Conservation (phyloP, 257 asterid species). For the Ehretia macrophylla region DNA sequence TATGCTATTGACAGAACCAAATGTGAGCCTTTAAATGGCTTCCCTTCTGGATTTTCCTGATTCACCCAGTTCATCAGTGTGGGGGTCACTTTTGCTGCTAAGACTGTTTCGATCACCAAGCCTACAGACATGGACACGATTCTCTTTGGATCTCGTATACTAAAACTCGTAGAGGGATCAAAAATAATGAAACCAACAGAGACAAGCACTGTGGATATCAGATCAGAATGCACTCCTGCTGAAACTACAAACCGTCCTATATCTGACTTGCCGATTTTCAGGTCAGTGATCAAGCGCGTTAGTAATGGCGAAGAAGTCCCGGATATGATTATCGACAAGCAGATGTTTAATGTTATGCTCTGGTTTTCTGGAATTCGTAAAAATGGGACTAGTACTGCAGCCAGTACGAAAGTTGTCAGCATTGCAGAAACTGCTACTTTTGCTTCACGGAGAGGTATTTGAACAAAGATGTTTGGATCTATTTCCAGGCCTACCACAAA, state of each 20-base stretch:
- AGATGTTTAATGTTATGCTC: slow-evolving; percentile 48
- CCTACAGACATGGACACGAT: slow-evolving; percentile 29
- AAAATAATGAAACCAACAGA: slow-evolving; percentile 60
- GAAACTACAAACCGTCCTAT: slow-evolving; percentile 79
- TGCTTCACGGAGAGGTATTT: slow-evolving; percentile 61
- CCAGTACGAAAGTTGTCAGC: slow-evolving; percentile 53
- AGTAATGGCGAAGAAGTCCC: slow-evolving; percentile 68
- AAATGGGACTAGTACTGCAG: slow-evolving; percentile 48
- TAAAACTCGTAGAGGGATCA: slow-evolving; percentile 41
- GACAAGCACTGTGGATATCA: slow-evolving; percentile 49
- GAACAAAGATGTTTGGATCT: slow-evolving; percentile 72
- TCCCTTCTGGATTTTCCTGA: slow-evolving; percentile 83
- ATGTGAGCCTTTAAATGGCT: slow-evolving; percentile 88
- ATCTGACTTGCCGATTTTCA: slow-evolving; percentile 89
- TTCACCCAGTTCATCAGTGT: slow-evolving; percentile 81
- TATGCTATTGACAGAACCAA: slow-evolving; percentile 62
- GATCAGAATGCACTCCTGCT: slow-evolving; percentile 66
- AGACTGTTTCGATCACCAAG: slow-evolving; percentile 31
- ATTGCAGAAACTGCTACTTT: slow-evolving; percentile 71
- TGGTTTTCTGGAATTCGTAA: slow-evolving; percentile 29
- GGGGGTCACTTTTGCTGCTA: slow-evolving; percentile 68
- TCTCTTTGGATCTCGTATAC: slow-evolving; percentile 20
- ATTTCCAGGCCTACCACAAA: slow-evolving; percentile 79
- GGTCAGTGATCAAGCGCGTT: slow-evolving; percentile 65
- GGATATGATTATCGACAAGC: slow-evolving; percentile 56